Percentiles rank a stretch among this genome's conserved stretches.
These are phyloP conservation scores for Knoxdaviesia capensis DNA, from an alignment of 2,329 filamentous ascomycete genomes.

Conservation along the genomic window DNA sequence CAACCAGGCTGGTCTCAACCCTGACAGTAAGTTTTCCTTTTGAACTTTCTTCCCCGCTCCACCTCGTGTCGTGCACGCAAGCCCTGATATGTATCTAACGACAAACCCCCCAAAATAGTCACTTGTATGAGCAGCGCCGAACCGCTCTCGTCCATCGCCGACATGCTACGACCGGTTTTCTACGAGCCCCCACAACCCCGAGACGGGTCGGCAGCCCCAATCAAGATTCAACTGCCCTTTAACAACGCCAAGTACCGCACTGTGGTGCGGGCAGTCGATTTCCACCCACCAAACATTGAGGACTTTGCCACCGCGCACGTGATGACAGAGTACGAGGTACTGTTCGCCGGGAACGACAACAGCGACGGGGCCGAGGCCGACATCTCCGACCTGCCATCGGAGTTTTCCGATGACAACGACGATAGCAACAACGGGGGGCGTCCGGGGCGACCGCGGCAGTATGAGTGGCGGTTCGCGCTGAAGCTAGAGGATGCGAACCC, in stretches of 20 bases:
- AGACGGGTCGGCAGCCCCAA: slow-evolving; percentile 11
- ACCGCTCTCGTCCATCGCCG: slow-evolving; percentile 3
- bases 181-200: slow-evolving; percentile 25
- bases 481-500: slow-evolving; percentile 59
- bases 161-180: slow-evolving; percentile 17
- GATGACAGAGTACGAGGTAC: slow-evolving; percentile 23
- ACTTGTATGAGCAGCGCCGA: slow-evolving; percentile 5
- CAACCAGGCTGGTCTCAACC: slow-evolving; percentile 10
- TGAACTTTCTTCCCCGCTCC: too few species aligned
- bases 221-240: slow-evolving; percentile 41
- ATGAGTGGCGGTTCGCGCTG: slow-evolving; percentile 75
- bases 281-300: slow-evolving; percentile 45
- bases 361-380: slow-evolving; percentile 10
- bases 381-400: slow-evolving; percentile 1
- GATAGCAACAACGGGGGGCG: slow-evolving; percentile 6
- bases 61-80: neutral
- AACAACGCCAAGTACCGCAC: slow-evolving; percentile 51
- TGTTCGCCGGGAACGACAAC: slow-evolving; percentile 23
- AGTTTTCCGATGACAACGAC: slow-evolving; percentile 10
- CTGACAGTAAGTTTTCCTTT: slow-evolving; percentile 8
- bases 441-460: too few species aligned
- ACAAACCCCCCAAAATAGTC: slow-evolving; percentile 15
- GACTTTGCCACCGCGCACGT: slow-evolving; percentile 42
- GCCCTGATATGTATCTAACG: slow-evolving; percentile 4
- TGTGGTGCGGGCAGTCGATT: slow-evolving; percentile 64